Conservation (phyloP, 2,329 filamentous ascomycete genomes). For the Sphaerulina vaccinii region DNA sequence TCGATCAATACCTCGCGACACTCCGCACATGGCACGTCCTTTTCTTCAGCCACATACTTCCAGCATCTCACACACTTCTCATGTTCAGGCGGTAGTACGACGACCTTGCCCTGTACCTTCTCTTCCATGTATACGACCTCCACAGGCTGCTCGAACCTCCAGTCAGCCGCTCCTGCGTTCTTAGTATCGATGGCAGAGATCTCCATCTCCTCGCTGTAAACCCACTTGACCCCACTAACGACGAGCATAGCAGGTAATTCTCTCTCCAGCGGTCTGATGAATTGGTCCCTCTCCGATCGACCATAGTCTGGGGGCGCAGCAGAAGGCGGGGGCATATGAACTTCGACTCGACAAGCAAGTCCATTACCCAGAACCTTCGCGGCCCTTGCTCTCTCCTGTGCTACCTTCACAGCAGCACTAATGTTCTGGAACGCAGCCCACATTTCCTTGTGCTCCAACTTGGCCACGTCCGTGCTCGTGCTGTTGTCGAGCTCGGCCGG, state of each 20-base stretch:
- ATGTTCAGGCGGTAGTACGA: constrained; percentile 46
- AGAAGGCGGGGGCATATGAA: constrained; percentile 39
- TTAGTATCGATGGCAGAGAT: constrained; percentile 10
- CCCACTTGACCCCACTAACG: constrained; percentile 40
- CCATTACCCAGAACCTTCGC: constrained; percentile 76
- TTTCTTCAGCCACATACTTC: constrained; percentile 71
- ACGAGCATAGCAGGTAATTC: constrained; percentile 46
- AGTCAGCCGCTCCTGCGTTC: constrained; percentile 34
- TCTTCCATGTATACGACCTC: constrained; percentile 33
- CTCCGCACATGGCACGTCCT: constrained; percentile 65
- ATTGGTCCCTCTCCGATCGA: constrained; percentile 7
- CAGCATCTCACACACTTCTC: constrained; percentile 87
- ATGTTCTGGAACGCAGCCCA: constrained; percentile 48
- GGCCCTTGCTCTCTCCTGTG: constrained; percentile 69
- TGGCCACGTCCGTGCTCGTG: not conserved
- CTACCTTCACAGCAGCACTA: constrained; percentile 68
- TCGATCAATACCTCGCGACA: constrained; percentile 66
- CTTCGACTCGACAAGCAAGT: constrained; percentile 70
- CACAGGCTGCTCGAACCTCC: constrained; percentile 46
- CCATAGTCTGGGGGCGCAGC: too few species aligned
- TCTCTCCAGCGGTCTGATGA: constrained; percentile 15
- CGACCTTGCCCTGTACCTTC: constrained; percentile 26
- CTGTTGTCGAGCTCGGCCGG: constrained; percentile 8
- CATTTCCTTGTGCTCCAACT: constrained; percentile 47
- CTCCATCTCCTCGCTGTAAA: constrained; percentile 12